Evolutionary conservation across 2,329 filamentous ascomycete species (phyloP).

Genomic region (Pseudonectria buxi): DNA sequence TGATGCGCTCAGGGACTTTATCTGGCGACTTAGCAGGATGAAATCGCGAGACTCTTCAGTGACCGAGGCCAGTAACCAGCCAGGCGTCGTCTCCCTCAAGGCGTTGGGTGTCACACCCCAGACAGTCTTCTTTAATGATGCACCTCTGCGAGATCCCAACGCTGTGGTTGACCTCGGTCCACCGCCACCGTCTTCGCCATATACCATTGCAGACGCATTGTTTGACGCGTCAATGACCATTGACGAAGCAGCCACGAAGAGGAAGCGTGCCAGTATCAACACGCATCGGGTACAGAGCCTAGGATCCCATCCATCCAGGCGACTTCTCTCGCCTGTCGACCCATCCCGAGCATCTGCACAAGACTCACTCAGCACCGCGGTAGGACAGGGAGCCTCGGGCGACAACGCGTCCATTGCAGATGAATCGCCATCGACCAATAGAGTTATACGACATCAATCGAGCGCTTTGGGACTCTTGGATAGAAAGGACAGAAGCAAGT

Average conservation of each 20-base stretch:
- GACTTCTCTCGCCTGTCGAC: constrained; percentile 25
- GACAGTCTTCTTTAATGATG: constrained; percentile 87
- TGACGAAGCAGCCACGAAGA: constrained; percentile 56
- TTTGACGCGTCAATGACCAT: constrained; percentile 88
- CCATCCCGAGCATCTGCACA: constrained; percentile 27
- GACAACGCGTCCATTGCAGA: constrained; percentile 33
- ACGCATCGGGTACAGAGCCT: constrained; percentile 37
- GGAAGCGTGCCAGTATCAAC: constrained; percentile 45
- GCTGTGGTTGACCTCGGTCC: constrained; percentile 25
- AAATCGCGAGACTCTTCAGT: constrained; percentile 48
- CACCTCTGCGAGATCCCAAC: constrained; percentile 43
- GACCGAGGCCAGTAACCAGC: constrained; percentile 26
- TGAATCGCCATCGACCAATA: constrained; percentile 36
- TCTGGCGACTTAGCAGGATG: constrained; percentile 76
- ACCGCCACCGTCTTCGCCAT: constrained; percentile 36
- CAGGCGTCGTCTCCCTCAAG: constrained; percentile 60
- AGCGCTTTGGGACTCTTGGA: constrained; percentile 56
- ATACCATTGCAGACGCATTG: constrained; percentile 84
- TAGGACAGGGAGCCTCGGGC: constrained; percentile 21
- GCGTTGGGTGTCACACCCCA: constrained; percentile 73
- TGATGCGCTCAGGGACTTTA: constrained; percentile 78
- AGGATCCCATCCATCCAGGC: constrained; percentile 24
- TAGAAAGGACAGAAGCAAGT: constrained; percentile 52
- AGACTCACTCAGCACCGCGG: constrained; percentile 30
- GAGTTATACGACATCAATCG: constrained; percentile 47